These are phyloP conservation scores for Claviceps maximensis DNA, from an alignment of 2,329 filamentous ascomycete species.

Conservation along the genomic window DNA sequence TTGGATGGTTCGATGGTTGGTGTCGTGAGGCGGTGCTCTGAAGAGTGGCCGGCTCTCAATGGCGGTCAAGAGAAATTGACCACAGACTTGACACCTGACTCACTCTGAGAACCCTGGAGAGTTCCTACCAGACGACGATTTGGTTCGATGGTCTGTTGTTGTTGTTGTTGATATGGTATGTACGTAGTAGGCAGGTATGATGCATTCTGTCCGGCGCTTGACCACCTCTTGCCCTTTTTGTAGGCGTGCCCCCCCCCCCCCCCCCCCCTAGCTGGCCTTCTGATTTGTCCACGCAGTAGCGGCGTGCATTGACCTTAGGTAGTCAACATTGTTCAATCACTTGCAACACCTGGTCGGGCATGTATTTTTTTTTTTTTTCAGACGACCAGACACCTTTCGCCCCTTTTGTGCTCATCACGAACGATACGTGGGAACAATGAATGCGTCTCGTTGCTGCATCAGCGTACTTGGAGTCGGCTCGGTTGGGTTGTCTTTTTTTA, in stretches of 20 bases:
- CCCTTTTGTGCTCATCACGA: neutral
- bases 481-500: neutral
- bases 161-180: no score
- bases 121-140: neutral
- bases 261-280: neutral
- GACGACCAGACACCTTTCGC: neutral
- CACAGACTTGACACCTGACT: no score
- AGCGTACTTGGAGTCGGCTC: neutral
- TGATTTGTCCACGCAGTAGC: neutral
- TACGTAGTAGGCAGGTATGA: no score
- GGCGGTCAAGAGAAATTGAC: neutral
- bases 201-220: no score
- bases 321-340: no score
- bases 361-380: no score
- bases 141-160: neutral
- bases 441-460: neutral
- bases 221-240: neutral
- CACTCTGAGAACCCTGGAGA: neutral
- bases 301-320: slow-evolving; percentile 1
- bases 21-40: neutral
- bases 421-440: neutral
- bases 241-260: no score
- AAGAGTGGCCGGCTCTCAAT: neutral
- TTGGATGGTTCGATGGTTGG: neutral
- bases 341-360: no score